A percentile compares a stretch with the other conserved stretches of the same genome.
Evolutionary conservation across 2,329 filamentous ascomycete species (phyloP).

Genomic region (Calonectria pteridis): DNA sequence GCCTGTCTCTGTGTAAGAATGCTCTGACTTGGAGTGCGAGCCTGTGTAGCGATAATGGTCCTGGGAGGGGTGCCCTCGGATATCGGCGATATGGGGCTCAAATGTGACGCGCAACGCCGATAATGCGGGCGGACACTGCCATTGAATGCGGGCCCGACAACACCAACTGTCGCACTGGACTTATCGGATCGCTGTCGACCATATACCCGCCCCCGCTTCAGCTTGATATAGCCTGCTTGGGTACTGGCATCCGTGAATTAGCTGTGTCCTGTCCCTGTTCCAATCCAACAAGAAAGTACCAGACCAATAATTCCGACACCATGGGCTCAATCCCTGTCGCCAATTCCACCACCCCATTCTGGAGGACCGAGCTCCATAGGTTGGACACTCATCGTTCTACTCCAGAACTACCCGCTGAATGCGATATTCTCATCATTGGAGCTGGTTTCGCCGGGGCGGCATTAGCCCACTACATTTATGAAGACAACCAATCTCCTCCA

Average conservation of each 20-base stretch:
- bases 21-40: background rate
- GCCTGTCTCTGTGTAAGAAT: background rate
- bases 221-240: background rate
- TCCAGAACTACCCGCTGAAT: slow-evolving; percentile 49
- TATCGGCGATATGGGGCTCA: background rate
- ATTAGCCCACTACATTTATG: slow-evolving; percentile 56
- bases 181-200: background rate
- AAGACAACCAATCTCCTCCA: slow-evolving; percentile 30
- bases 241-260: background rate
- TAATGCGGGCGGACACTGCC: background rate
- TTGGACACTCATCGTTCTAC: slow-evolving; percentile 19
- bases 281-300: background rate
- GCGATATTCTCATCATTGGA: slow-evolving; percentile 58
- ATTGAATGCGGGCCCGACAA: background rate
- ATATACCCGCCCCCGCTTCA: background rate
- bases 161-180: background rate
- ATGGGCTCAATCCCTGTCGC: slow-evolving; percentile 8
- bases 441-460: slow-evolving; percentile 48
- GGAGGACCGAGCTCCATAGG: slow-evolving; percentile 7
- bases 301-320: background rate
- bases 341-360: slow-evolving; percentile 18
- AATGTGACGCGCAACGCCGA: slow-evolving; percentile 2
- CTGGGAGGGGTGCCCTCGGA: background rate
- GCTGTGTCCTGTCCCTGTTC: background rate
- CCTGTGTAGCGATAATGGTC: background rate